Conservation (phyloP, 192 early-diverging fungal genomes). For the Bifiguratus adelaidae region DNA sequence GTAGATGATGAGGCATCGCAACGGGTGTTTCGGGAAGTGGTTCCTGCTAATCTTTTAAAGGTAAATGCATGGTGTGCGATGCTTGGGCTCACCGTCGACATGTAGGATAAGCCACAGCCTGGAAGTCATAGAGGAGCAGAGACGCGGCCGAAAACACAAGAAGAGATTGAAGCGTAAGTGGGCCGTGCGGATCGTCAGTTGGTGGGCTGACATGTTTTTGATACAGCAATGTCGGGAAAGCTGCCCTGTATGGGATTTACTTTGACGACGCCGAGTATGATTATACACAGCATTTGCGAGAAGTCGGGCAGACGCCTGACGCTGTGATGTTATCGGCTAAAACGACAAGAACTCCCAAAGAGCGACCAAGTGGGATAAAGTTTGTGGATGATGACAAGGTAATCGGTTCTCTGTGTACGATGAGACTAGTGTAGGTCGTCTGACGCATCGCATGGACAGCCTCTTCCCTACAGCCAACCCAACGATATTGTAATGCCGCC, state of each 20-base stretch:
- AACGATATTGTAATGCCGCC: not conserved
- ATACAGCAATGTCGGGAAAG: slow-evolving; percentile 48
- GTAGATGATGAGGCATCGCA: slow-evolving; percentile 68
- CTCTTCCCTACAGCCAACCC: not conserved
- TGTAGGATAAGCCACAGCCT: too few relatives aligned
- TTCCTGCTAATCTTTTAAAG: slow-evolving; percentile 51
- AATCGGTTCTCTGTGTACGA: not conserved
- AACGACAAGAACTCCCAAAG: slow-evolving; percentile 37
- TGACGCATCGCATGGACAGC: too few relatives aligned
- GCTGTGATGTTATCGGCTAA: slow-evolving; percentile 72
- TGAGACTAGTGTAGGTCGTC: too few relatives aligned
- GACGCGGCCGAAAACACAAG: too few relatives aligned
- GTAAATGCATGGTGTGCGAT: slow-evolving; percentile 3
- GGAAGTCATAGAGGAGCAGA: too few relatives aligned
- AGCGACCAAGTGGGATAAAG: slow-evolving; percentile 21
- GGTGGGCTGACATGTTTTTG: too few relatives aligned
- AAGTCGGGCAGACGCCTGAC: slow-evolving; percentile 62
- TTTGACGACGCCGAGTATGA: slow-evolving; percentile 90
- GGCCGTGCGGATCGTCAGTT: too few relatives aligned
- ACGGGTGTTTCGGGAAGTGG: slow-evolving; percentile 71
- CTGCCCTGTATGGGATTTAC: slow-evolving; percentile 84
- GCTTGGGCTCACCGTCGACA: not conserved
- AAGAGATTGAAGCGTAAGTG: too few relatives aligned
- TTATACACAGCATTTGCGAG: slow-evolving; percentile 86
- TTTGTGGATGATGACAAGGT: slow-evolving; percentile 16